These are phyloP conservation scores for Choiromyces venosus DNA, from an alignment of 495 filamentous ascomycete genomes.

Conservation along the genomic window DNA sequence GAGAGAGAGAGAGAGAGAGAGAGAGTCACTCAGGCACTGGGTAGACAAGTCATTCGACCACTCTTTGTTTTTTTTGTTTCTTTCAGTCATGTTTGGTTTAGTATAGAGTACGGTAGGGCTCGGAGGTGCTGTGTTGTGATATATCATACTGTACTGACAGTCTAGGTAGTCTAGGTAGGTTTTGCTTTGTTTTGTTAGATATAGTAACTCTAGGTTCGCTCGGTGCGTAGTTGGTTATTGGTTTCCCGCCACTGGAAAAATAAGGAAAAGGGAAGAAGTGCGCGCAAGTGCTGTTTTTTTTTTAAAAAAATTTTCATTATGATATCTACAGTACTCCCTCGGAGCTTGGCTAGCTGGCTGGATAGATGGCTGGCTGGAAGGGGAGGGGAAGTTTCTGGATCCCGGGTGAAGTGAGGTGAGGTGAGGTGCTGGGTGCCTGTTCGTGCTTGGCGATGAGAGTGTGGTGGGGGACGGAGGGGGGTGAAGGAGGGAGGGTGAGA, in stretches of 20 bases:
- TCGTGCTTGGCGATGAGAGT: background rate
- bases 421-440: background rate
- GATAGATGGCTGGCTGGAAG: background rate
- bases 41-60: background rate
- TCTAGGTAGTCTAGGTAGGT: too few species aligned
- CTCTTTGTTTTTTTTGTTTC: too few species aligned
- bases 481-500: background rate
- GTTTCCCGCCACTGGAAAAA: too few species aligned
- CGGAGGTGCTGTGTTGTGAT: too few species aligned
- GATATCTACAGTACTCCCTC: too few species aligned
- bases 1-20: too few species aligned
- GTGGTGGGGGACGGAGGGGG: background rate
- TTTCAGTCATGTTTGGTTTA: background rate
- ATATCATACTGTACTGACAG: too few species aligned
- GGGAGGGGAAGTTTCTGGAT: background rate
- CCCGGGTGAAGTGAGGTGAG: background rate
- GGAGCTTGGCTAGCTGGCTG: too few species aligned
- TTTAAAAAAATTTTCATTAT: too few species aligned
- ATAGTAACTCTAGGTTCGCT: too few species aligned
- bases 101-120: too few species aligned
- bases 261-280: background rate
- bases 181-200: too few species aligned
- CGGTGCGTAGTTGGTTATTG: background rate
- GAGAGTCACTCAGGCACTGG: background rate
- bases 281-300: background rate